Evolutionary conservation across 306 rosid species (phyloP).

Genomic region (Medicago lupulina): DNA sequence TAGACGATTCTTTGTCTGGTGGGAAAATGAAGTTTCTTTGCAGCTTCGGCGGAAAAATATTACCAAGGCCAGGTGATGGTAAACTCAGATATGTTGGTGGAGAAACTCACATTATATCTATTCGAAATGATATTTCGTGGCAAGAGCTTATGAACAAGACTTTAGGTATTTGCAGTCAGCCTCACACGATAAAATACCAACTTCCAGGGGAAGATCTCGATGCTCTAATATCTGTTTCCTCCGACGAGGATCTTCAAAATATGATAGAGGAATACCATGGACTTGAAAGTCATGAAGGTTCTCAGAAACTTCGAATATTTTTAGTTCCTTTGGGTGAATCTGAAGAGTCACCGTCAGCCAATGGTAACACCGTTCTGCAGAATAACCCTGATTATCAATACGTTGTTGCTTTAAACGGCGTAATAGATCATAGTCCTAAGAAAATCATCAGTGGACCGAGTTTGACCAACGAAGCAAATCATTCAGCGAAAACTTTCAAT

Average conservation of each 20-base stretch:
- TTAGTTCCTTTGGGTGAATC: slow-evolving; percentile 71
- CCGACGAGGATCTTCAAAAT: slow-evolving; percentile 84
- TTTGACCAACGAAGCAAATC: slow-evolving; percentile 55
- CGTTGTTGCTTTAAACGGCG: slow-evolving; percentile 77
- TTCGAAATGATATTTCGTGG: slow-evolving; percentile 61
- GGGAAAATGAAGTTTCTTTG: slow-evolving; percentile 73
- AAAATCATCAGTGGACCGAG: slow-evolving; percentile 49
- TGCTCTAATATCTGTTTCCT: slow-evolving; percentile 78
- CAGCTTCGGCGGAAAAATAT: slow-evolving; percentile 77
- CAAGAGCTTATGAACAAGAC: slow-evolving; percentile 68
- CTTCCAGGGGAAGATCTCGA: slow-evolving; percentile 90
- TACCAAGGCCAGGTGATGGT: slow-evolving; percentile 79
- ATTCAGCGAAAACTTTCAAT: slow-evolving; percentile 45
- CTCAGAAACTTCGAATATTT: slow-evolving; percentile 69
- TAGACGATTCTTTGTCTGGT: slow-evolving; percentile 51
- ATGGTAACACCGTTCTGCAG: slow-evolving; percentile 51
- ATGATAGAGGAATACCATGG: slow-evolving; percentile 83
- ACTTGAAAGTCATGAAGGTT: slow-evolving; percentile 67
- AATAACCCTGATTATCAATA: slow-evolving; percentile 72
- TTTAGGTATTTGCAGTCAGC: slow-evolving; percentile 62
- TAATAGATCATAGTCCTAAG: slow-evolving; percentile 55
- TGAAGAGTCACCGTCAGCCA: slow-evolving; percentile 56
- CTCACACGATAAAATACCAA: slow-evolving; percentile 78
- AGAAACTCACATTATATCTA: slow-evolving; percentile 67
- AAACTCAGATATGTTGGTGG: slow-evolving; percentile 84